Evolutionary conservation across 805 yeast species (phyloP), one percentile per base, ranked within the genome.

Genomic region (Wickerhamiella sergipiensis): DNA sequence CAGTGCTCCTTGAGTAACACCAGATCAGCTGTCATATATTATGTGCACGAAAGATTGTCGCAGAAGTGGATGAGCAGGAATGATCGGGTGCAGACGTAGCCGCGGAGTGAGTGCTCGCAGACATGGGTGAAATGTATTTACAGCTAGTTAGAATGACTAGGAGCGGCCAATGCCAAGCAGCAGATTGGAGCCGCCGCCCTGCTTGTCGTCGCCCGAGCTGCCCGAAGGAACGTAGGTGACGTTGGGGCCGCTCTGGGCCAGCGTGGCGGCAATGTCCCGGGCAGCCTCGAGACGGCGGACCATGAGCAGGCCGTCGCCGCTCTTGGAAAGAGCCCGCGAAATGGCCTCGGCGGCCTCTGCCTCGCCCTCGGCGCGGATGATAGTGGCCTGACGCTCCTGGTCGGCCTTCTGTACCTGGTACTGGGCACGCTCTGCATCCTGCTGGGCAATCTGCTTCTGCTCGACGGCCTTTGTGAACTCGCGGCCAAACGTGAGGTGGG

Each of bases 391-490:
- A 65, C 95, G 80, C 68, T 90, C 97, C 71, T 92, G 98, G 68
- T 92, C 97, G 8, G 97, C 97, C 65, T 84, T 84, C 64, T 89
- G 97, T 51, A 92, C 97, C 49, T 86, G 73, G 64, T 79, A 92
- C 63, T 83, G 84, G 53, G 97, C 96, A 59, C 98, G 78, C 73
- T 92, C 97, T 22, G 98, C 97, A 65, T 92, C 98, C 71, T 92
- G 98, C 72, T 92, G 98, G 31, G 98, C 98, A 70, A 92, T 94
- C 71, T 92, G 97, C 67, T 92, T 92, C 71, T 86, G 95, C 71
- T 92, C 98, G 53, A 92, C 98, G 33, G 98, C 97, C 69, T 85
- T 89, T 50, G 98, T 92, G 73, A 92, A 92, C 65, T 92, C 98
- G 57, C 76, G 78, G 50, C 98, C 97, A 67, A 92, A 92, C 0